Base-by-base conservation (phyloP, 2,329 filamentous ascomycete genomes). In the Teratosphaeria zuluensis region DNA sequence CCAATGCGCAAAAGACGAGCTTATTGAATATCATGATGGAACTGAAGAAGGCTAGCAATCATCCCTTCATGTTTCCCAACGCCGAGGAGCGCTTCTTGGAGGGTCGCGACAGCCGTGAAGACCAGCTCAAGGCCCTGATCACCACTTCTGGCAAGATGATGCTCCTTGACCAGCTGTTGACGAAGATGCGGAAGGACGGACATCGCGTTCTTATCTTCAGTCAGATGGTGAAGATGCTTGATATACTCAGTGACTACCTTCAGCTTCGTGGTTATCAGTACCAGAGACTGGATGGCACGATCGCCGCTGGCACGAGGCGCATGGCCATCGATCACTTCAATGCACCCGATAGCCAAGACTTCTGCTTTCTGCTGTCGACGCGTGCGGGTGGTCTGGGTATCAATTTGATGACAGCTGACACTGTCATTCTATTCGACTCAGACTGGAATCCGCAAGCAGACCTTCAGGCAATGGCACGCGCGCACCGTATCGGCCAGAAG, bases 71-170 rank as follows among this genome's bases (percentile, higher is more conserved):
- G 87, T 97, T 99, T 67, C 88, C 89, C 2, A 92, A 91, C 62
- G 92, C 91, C 2, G 94, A 99, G 71, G 89, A 95, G 59, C 89
- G 88, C 65, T 89, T 97, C 12, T 76, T 97, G 55, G 70, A 66
- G 38, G 90, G 89, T 14, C 91, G 87, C 68, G 82, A 83, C 56
- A 86, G 89, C 21, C 88, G 92, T 32, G 92, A 97, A 69, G 94
- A 97, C 70, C 85, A 91, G 63, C 83, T 99, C 66, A 94, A 95
- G 71, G 89, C 89, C 21, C 82, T 99, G 61, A 95, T 99, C 69
- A 92, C 92, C 3, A 96, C 91, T 71, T 99, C 94, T 75, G 95
- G 95, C 66, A 99, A 99, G 77, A 96, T 99, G 94, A 97, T 97
- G 91, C 81, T 99, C 54, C 83, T 99, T 7, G 94, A 99, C 68